These are phyloP conservation scores for Stephania cephalantha DNA, from an alignment of 164 flowering plant species.

Conservation along the genomic window DNA sequence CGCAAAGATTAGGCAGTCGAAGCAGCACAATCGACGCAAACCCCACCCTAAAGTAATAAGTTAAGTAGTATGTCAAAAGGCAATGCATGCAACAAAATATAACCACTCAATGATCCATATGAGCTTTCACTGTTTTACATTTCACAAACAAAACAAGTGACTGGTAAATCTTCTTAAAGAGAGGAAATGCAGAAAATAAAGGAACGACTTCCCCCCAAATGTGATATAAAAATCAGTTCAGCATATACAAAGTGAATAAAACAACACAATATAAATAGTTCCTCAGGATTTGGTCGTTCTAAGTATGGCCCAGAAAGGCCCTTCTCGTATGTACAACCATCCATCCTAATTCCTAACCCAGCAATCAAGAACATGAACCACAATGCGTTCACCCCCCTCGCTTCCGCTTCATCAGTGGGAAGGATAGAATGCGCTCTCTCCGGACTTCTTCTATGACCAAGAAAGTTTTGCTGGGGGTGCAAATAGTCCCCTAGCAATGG, in stretches of 20 bases:
- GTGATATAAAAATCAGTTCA: neutral
- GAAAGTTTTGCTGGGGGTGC: conserved; percentile 1
- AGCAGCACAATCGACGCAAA: no score
- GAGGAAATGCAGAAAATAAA: neutral
- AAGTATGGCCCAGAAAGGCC: conserved; percentile 20
- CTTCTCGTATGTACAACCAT: conserved; percentile 43
- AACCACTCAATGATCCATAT: neutral
- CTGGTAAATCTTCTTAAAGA: neutral
- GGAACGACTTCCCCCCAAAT: neutral
- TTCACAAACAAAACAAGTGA: neutral
- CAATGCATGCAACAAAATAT: neutral
- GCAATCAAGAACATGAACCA: conserved; percentile 15
- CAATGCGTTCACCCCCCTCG: conserved; percentile 16
- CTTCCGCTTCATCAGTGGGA: conserved; percentile 15
- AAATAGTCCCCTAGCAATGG: neutral
- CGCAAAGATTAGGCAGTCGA: no score
- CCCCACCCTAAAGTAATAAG: no score
- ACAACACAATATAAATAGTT: conserved; percentile 20
- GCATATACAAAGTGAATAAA: conserved; percentile 12
- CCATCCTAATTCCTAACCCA: conserved; percentile 12
- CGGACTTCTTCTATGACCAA: conserved; percentile 10
- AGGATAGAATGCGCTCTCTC: conserved; percentile 19
- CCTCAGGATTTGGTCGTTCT: conserved; percentile 16
- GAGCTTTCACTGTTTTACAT: neutral
- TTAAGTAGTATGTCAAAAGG: no score